Base-by-base conservation (phyloP, 1,284 basidiomycete species). In the Pseudozyma flocculosa region DNA sequence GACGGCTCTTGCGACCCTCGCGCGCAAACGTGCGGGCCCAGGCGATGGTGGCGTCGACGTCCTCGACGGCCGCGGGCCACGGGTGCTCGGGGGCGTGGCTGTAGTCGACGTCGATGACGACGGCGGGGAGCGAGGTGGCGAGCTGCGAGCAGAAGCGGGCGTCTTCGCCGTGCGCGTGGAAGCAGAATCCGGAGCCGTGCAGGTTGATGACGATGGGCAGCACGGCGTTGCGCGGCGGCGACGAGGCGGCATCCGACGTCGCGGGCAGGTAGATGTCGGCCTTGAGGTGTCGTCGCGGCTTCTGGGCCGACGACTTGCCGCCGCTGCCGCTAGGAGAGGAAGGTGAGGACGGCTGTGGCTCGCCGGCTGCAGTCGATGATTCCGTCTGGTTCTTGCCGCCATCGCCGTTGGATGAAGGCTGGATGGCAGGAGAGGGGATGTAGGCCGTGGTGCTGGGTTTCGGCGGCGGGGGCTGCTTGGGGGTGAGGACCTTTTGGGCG, bases 1-100 rank as follows among this genome's bases (percentile, higher is more conserved):
- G 40, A 10, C 61, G 45, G 38, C 59, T 51, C 39, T 56, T 56
- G 29, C 52, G 43, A 17, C 54, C 50, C 40, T 56, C 48, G 1
- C 14, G 15, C 0, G 61, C 61, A 41, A 64, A 64, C n/a, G 56
- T 53, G 19, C 44, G 46, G 22, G 42, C 82, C 85, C 87, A 90
- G 44, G 83, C 75, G 4, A 89, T 79, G 2, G 86, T 80, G 39
- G 87, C 85, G 36, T 87, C 79, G 0, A 86, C 84, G 68, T 90
- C 88, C 39, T 88, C 84, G 0, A 88, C 84, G 0, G 87, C 87
- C 1, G 85, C 84, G 2, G 88, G 89, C 67, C 87, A 89, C 4
- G 83, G 83, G 47, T 86, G 61, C 68, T 90, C 88, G 0, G 88
- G 88, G 0, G 85, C 87, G 9, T 89, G 82, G 4, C 87, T 84